Conservation (phyloP, 257 asterid species). For the Leptodermis oblonga region DNA sequence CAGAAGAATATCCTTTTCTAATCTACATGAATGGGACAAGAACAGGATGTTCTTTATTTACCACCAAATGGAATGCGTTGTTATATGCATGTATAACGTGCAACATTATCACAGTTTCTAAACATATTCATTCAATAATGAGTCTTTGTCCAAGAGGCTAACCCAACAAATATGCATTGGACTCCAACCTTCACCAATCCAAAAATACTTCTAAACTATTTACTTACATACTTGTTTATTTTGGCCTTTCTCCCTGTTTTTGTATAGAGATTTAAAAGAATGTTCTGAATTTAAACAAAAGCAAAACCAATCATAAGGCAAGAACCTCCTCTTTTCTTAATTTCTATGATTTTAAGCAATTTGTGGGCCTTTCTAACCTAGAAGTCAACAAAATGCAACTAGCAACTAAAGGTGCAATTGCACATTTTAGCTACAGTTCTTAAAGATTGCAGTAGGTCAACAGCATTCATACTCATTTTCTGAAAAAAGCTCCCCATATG, state of each 20-base stretch:
- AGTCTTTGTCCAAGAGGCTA: conserved; percentile 8
- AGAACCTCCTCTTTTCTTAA: neutral
- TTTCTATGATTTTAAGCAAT: neutral
- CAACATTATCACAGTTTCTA: neutral
- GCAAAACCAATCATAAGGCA: neutral
- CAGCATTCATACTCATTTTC: conserved; percentile 75
- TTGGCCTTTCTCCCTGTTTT: neutral
- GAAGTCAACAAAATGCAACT: neutral
- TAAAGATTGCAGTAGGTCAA: neutral
- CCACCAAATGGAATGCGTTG: too few relatives aligned
- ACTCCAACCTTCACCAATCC: neutral
- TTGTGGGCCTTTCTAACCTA: too few relatives aligned
- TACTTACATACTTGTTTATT: neutral
- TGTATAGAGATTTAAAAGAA: neutral
- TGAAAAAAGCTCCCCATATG: conserved; percentile 92
- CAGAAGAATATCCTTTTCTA: neutral
- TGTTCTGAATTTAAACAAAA: neutral
- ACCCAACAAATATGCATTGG: neutral
- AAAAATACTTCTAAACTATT: neutral
- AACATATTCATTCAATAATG: neutral
- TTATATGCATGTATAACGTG: neutral
- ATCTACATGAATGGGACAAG: neutral
- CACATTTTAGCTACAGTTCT: neutral
- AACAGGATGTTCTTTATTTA: neutral
- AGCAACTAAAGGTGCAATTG: neutral